Evolutionary conservation across 768 basidiomycete genomes (phyloP).

Genomic region (Collybia sordida): DNA sequence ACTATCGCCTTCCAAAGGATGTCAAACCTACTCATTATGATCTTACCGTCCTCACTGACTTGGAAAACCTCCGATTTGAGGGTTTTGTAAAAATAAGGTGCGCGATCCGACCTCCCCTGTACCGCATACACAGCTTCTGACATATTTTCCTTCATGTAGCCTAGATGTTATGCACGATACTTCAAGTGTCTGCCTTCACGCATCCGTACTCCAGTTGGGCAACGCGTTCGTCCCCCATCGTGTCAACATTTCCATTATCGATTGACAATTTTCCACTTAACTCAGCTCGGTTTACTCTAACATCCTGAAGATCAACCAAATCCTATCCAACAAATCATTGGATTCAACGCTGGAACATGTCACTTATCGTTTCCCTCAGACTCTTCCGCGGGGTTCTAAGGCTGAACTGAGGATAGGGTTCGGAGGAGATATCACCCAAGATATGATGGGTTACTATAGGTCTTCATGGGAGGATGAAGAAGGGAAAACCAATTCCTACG

Average conservation of each 20-base stretch:
- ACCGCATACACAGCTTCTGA: background rate
- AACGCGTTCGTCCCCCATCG: conserved; percentile 37
- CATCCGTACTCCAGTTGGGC: conserved; percentile 56
- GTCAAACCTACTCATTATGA: conserved; percentile 79
- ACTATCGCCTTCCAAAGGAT: conserved; percentile 64
- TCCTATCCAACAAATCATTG: conserved; percentile 43
- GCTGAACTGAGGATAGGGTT: conserved; percentile 72
- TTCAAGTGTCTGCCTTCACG: conserved; percentile 63
- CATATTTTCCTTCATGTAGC: conserved; percentile 29
- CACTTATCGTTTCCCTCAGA: conserved; percentile 56
- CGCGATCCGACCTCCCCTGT: conserved; percentile 17
- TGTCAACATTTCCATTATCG: background rate
- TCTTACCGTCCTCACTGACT: conserved; percentile 76
- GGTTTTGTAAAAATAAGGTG: conserved; percentile 76
- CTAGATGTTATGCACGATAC: conserved; percentile 65
- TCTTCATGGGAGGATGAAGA: conserved; percentile 57
- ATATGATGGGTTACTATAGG: conserved; percentile 85
- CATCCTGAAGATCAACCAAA: conserved; percentile 47
- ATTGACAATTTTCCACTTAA: background rate
- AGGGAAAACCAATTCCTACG: conserved; percentile 64
- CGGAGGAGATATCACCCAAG: conserved; percentile 59
- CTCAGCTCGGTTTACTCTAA: conserved; percentile 52
- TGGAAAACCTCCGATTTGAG: conserved; percentile 68
- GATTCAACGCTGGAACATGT: conserved; percentile 69
- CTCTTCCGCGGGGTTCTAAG: conserved; percentile 66